phyloP scores from a whole-genome alignment of 2,329 filamentous ascomycete species.

The Fusarium solani-melongenae region DNA sequence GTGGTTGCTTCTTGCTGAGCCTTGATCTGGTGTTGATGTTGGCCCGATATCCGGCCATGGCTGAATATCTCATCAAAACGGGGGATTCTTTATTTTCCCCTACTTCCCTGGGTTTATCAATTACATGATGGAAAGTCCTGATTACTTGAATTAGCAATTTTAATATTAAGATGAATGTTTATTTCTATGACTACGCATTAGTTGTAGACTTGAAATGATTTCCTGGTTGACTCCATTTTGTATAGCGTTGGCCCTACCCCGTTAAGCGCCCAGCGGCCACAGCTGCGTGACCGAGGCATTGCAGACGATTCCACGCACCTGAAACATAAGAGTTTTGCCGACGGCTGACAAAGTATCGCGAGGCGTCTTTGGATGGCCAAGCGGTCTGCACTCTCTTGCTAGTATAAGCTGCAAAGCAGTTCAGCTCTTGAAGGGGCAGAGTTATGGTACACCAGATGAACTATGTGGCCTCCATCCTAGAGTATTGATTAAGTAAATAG shows the following conservation, averaged over 20 bases:
- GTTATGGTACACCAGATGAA: neutral
- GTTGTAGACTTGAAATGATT: neutral
- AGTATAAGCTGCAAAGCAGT: neutral
- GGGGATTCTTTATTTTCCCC: neutral
- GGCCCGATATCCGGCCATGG: neutral
- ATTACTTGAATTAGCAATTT: too few species aligned
- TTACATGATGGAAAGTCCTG: too few species aligned
- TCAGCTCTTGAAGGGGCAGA: neutral
- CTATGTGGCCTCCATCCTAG: neutral
- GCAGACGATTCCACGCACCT: neutral
- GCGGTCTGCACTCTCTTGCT: neutral
- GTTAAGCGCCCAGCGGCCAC: neutral
- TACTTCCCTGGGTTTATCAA: too few species aligned
- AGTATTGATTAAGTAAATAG: neutral
- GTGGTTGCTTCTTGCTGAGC: neutral
- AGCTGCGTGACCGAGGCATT: neutral
- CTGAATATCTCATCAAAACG: neutral
- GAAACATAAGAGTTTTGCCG: neutral
- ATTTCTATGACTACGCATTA: too few species aligned
- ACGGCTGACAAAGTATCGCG: neutral
- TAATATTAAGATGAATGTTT: accelerated
- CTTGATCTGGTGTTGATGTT: neutral
- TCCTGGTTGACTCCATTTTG: neutral
- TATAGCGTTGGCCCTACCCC: neutral
- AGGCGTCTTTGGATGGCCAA: neutral